Evolutionary conservation across 106 monocot species (phyloP), one percentile per base, ranked within the genome.

Genomic region (Amphibolis antarctica): DNA sequence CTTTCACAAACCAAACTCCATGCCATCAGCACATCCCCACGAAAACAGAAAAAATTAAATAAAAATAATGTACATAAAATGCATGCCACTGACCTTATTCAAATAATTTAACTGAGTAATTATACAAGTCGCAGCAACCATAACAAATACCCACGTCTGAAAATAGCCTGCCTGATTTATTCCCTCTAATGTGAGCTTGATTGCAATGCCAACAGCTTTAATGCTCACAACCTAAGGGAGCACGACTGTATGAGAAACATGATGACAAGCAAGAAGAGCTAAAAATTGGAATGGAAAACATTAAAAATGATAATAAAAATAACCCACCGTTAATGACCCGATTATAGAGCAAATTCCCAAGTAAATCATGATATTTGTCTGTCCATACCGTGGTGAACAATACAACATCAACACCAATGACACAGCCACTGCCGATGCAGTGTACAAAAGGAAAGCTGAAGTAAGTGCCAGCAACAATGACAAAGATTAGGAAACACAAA

Each of bases 201-300:
- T 89, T 3, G 93, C 89, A 77, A 94, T 86, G 24, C 93, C 93
- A 55, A 94, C 64, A 23, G 93, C 93, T 69, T 94, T 94, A 53
- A 94, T 82, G 31, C 93, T 94, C 85, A 94, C 83, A 10, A 94
- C 89, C 93, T 94, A 66, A 15, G 53, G 7, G 47, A 10, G 52
- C 29, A 60, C 5, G 30, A 44, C n/a, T n/a, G n/a, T n/a, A 66
- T 12, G 4, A 28, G n/a, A 19, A 68, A 57, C 15, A 17, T 1
- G 31, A 10, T 7, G 7, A 36, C 7, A 7, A 4, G 4, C 7
- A 36, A 36, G 26, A 56, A 22, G 25, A 13, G 51, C 48, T 7
- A 47, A 43, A 36, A 36, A 36, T 36, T 7, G 6, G 50, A n/a
- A 55, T 3, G 20, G 17, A 59, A 21, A 5, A 71, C 17, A 26